These are phyloP conservation scores for Boechera divaricarpa DNA, from an alignment of 345 rosid genomes.

Conservation along the genomic window DNA sequence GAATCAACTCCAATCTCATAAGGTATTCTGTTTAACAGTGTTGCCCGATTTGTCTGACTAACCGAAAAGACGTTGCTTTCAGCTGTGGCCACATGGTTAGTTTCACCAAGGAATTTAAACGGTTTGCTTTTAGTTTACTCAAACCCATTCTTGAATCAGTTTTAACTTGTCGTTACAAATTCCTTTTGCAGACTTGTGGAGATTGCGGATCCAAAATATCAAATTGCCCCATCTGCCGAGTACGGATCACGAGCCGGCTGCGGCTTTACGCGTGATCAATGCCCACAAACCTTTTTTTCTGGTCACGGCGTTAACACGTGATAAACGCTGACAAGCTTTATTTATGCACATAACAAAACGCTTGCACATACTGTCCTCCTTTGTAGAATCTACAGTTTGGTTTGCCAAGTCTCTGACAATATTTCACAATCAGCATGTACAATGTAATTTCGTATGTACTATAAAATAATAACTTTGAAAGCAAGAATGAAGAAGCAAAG, in stretches of 20 bases:
- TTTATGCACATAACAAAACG: not conserved
- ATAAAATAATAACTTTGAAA: slow-evolving; percentile 24
- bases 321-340: slow-evolving; percentile 6
- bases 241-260: slow-evolving; percentile 55
- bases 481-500: slow-evolving; percentile 37
- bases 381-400: slow-evolving; percentile 10
- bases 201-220: slow-evolving; percentile 62
- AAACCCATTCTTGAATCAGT: not conserved
- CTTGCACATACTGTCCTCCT: slow-evolving; percentile 25
- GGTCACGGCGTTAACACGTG: slow-evolving; percentile 56
- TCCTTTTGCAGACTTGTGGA: slow-evolving; percentile 58
- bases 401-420: slow-evolving; percentile 6
- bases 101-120: slow-evolving; percentile 2
- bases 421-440: slow-evolving; percentile 22
- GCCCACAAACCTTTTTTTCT: not conserved
- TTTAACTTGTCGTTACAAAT: not conserved
- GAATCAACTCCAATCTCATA: slow-evolving; percentile 24
- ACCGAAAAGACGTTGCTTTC: slow-evolving; percentile 64
- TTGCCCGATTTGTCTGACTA: slow-evolving; percentile 75
- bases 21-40: slow-evolving; percentile 44
- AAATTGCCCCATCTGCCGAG: slow-evolving; percentile 71
- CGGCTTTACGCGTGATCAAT: slow-evolving; percentile 53
- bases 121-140: not conserved
- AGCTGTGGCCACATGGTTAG: slow-evolving; percentile 83
- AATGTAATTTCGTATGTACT: slow-evolving; percentile 12